These are phyloP conservation scores for Pleurotus citrinopileatus DNA, from an alignment of 768 basidiomycete genomes.

Conservation along the genomic window DNA sequence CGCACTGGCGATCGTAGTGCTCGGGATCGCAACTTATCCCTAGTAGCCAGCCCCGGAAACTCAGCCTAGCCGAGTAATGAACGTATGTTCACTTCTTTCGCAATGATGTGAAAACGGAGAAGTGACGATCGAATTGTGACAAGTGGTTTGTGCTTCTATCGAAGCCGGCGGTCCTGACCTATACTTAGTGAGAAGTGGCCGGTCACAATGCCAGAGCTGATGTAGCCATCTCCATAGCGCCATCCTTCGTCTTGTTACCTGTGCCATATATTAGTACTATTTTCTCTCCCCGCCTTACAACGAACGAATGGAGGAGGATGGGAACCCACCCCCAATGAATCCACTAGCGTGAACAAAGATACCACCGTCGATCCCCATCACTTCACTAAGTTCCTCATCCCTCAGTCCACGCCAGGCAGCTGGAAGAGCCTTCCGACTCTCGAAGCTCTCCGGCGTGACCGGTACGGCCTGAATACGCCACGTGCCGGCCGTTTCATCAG, in stretches of 20 bases:
- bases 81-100: too few relatives aligned
- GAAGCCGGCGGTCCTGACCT: not conserved
- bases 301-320: constrained; percentile 4
- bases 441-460: constrained; percentile 76
- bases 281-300: constrained; percentile 4
- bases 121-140: too few relatives aligned
- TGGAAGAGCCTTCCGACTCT: constrained; percentile 88
- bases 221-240: constrained; percentile 77
- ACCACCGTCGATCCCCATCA: constrained; percentile 75
- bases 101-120: too few relatives aligned
- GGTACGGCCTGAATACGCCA: constrained; percentile 97
- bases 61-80: too few relatives aligned
- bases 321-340: constrained; percentile 83
- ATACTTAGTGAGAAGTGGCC: not conserved
- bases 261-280: constrained; percentile 1
- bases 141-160: too few relatives aligned
- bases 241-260: constrained; percentile 91
- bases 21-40: too few relatives aligned
- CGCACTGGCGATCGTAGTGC: too few relatives aligned
- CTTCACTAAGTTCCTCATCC: constrained; percentile 74
- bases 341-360: constrained; percentile 96
- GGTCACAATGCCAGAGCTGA: constrained; percentile 35
- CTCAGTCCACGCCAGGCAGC: constrained; percentile 91
- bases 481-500: constrained; percentile 69
- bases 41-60: too few relatives aligned